A percentile compares a stretch with the other conserved stretches of the same genome.
Conservation (phyloP, 371 early-diverging fungal species). For the Capniomyces stellatus region DNA sequence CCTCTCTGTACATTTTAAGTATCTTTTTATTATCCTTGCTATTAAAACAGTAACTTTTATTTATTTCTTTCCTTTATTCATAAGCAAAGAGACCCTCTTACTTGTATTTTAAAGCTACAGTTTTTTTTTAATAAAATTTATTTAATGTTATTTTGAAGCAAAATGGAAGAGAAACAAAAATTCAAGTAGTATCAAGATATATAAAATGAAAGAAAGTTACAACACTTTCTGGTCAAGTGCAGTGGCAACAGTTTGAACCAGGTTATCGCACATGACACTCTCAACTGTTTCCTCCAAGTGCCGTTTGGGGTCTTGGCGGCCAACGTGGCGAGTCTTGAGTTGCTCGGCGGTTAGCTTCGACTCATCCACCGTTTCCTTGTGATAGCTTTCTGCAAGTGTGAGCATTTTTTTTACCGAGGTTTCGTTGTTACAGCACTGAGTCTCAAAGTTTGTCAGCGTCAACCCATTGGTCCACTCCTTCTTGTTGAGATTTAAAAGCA, state of each 20-base stretch:
- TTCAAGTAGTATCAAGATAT: not conserved
- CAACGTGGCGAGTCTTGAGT: constrained; percentile 90
- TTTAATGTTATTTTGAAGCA: not conserved
- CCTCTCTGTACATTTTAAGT: too few species aligned
- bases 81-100: not conserved
- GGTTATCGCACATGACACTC: constrained; percentile 77
- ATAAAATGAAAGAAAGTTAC: constrained; percentile 1
- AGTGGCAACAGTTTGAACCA: constrained; percentile 82
- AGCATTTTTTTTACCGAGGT: constrained; percentile 79
- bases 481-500: constrained; percentile 97
- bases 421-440: constrained; percentile 66
- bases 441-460: constrained; percentile 61
- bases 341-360: constrained; percentile 83
- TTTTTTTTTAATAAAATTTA: not conserved
- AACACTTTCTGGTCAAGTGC: constrained; percentile 53
- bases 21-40: not conserved
- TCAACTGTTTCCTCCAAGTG: constrained; percentile 87
- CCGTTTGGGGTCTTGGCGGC: constrained; percentile 96
- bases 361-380: constrained; percentile 92
- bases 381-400: constrained; percentile 72
- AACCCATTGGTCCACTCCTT: constrained; percentile 99
- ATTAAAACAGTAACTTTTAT: not conserved
- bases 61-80: not conserved
- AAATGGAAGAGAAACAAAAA: not conserved
- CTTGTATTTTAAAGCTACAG: not conserved